phyloP scores from a whole-genome alignment of 257 asterid species.

The Solanum lycopersicoides region DNA sequence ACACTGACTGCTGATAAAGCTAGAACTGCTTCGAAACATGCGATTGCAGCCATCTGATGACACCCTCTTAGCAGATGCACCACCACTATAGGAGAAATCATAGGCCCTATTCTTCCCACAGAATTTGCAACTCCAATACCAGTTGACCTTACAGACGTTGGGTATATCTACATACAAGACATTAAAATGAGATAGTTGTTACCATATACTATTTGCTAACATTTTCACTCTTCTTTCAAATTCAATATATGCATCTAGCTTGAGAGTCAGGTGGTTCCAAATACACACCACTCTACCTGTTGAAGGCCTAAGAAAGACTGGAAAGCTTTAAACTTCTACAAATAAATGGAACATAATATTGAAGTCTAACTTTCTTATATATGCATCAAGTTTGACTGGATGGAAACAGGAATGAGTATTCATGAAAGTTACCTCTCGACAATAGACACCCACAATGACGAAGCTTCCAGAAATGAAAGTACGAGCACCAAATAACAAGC shows the following conservation, averaged over 20 bases:
- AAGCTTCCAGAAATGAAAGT: conserved; percentile 51
- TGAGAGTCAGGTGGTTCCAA: background rate
- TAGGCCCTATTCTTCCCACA: conserved; percentile 26
- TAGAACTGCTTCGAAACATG: conserved; percentile 9
- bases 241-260: background rate
- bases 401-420: background rate
- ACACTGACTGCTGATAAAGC: conserved; percentile 7
- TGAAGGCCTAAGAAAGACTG: background rate
- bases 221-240: background rate
- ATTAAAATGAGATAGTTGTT: background rate
- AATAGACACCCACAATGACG: conserved; percentile 36
- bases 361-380: background rate
- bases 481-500: conserved; percentile 60
- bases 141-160: conserved; percentile 22
- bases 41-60: conserved; percentile 10
- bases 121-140: conserved; percentile 23
- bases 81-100: conserved; percentile 18
- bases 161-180: conserved; percentile 15
- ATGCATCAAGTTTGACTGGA: background rate
- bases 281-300: background rate
- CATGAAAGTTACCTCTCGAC: conserved; percentile 50
- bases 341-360: background rate
- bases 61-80: conserved; percentile 14
- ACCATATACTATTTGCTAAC: background rate
- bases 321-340: background rate